Conservation (phyloP, 2,329 filamentous ascomycete genomes). For the Penicillium glabrum region DNA sequence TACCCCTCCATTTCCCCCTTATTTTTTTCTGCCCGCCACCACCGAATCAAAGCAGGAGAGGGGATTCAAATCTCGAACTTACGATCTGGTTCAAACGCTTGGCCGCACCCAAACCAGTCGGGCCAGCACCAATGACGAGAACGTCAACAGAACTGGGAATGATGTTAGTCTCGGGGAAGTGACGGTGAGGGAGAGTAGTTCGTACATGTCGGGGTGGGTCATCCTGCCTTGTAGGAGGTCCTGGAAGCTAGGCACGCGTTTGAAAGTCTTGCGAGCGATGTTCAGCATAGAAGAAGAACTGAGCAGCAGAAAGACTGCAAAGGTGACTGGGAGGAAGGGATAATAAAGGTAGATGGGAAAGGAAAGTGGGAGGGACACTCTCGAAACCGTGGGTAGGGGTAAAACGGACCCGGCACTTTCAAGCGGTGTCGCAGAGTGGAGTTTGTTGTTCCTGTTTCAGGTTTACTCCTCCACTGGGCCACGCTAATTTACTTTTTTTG, state of each 20-base stretch:
- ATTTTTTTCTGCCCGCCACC: slow-evolving; percentile 11
- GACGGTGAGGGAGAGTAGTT: slow-evolving; percentile 1
- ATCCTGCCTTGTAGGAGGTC: slow-evolving; percentile 49
- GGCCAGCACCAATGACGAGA: slow-evolving; percentile 95
- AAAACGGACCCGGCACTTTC: slow-evolving; percentile 26
- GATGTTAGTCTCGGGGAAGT: slow-evolving; percentile 2
- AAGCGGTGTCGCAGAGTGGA: slow-evolving; percentile 29
- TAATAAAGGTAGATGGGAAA: slow-evolving; percentile 20
- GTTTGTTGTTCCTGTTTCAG: slow-evolving; percentile 34
- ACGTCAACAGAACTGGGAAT: slow-evolving; percentile 79
- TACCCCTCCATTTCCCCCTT: slow-evolving; percentile 22
- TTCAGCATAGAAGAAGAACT: slow-evolving; percentile 42
- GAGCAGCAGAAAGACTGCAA: slow-evolving; percentile 33
- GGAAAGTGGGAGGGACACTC: slow-evolving; percentile 22
- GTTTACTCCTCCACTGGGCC: slow-evolving; percentile 22
- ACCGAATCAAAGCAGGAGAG: not conserved
- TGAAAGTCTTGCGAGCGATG: slow-evolving; percentile 44
- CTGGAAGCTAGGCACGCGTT: slow-evolving; percentile 47
- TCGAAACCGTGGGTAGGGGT: slow-evolving; percentile 24
- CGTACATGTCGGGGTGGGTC: slow-evolving; percentile 48
- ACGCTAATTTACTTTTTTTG: slow-evolving; percentile 5
- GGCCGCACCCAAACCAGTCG: slow-evolving; percentile 94
- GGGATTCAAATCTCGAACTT: slow-evolving; percentile 37
- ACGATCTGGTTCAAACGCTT: slow-evolving; percentile 98
- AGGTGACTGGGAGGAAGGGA: slow-evolving; percentile 15